Evolutionary conservation across 164 flowering plant species (phyloP), one percentile per base, ranked within the genome.

Genomic region (Macadamia tetraphylla): DNA sequence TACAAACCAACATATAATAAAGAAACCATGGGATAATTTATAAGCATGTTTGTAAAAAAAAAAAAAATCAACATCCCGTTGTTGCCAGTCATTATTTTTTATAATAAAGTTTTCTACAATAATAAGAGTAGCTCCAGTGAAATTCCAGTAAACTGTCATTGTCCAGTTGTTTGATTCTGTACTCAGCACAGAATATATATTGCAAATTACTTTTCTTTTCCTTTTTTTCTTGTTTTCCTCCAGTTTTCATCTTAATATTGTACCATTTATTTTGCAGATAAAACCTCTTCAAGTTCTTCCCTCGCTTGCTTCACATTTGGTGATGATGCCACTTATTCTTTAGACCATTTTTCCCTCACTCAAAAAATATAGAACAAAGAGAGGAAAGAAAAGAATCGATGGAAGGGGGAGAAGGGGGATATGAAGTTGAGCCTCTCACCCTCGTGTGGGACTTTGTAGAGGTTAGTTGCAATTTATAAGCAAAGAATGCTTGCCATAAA

Each of bases 241-340:
- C 12, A 67, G 12, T 64, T 63, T n/a, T 46, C 65, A 58, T 59
- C 44, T 65, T 60, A 58, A 58, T 58, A 9, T 23, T 56, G 49
- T 60, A 66, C 11, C 14, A 72, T 29, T 31, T 31, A 62, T 67
- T 10, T 67, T 83, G 80, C 90, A 95, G 96, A 81, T 86, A 66
- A 88, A 91, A 77, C 83, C 89, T 71, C 80, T 90, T 81, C 82
- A 72, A 35, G 62, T 89, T 78, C 87, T 95, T 68, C 96, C 99
- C 49, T 80, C 89, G 60, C 84, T 95, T 64, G 97, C 93, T 71
- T 86, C 97, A 40, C 85, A 95, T 69, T 74, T 89, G 69, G 79
- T 77, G 31, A 90, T 95, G 94, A 70, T 83, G 57, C 96, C 98
- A 13, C 81, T 95, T 65, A 63, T 92, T 60, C 74, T 89, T 76